A percentile compares a stretch with the other conserved stretches of the same genome.
phyloP scores from a whole-genome alignment of 352 stramenopile species.

The Phytophthora lateralis region DNA sequence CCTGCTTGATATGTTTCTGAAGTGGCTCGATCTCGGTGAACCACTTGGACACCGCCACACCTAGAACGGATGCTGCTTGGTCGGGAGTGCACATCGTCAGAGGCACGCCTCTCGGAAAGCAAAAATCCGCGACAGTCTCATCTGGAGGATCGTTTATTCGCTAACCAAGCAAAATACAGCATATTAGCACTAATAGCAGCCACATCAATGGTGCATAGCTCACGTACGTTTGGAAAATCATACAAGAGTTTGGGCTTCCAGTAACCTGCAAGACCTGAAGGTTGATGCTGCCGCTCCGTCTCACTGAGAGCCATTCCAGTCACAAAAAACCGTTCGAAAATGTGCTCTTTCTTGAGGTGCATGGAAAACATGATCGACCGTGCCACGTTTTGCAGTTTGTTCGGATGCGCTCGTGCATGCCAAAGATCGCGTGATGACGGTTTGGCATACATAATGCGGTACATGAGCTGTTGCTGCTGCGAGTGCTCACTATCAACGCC shows the following conservation, averaged over 20 bases:
- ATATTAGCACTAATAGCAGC: neutral
- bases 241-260: constrained; percentile 82
- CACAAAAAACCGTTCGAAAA: constrained; percentile 88
- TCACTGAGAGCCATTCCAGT: constrained; percentile 49
- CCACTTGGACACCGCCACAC: constrained; percentile 71
- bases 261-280: constrained; percentile 45
- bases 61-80: constrained; percentile 52
- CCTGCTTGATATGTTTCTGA: constrained; percentile 67
- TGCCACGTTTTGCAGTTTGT: constrained; percentile 65
- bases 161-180: constrained; percentile 16
- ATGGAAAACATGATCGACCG: constrained; percentile 81
- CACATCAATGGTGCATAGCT: constrained; percentile 12
- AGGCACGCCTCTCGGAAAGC: constrained; percentile 77
- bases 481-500: constrained; percentile 22
- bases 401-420: constrained; percentile 50
- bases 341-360: constrained; percentile 79
- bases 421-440: constrained; percentile 64
- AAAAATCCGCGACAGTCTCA: constrained; percentile 75
- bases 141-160: constrained; percentile 44
- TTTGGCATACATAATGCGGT: constrained; percentile 82
- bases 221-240: constrained; percentile 64
- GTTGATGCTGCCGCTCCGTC: constrained; percentile 35
- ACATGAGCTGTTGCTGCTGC: constrained; percentile 66
- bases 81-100: constrained; percentile 60
- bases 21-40: constrained; percentile 65